Conservation (phyloP, 1,139 yeast genomes). For the Candida albicans region DNA sequence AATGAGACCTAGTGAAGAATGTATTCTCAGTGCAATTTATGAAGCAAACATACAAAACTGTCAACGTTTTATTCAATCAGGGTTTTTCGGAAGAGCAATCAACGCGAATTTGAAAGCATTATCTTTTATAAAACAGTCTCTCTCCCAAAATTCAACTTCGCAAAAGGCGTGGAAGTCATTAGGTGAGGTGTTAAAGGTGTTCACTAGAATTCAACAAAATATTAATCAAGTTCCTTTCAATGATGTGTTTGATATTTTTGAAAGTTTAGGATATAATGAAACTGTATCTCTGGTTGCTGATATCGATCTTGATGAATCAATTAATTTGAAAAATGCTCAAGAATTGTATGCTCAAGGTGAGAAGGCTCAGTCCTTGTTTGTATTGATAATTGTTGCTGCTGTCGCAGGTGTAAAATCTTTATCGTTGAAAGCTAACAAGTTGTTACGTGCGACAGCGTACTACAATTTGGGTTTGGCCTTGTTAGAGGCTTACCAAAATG, state of each 20-base stretch:
- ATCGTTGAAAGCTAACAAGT: conserved; percentile 41
- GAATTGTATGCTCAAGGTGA: conserved; percentile 16
- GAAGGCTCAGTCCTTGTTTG: conserved; percentile 21
- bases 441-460: conserved; percentile 58
- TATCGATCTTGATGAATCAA: conserved; percentile 8
- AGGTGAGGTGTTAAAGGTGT: conserved; percentile 50
- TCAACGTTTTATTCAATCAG: conserved; percentile 51
- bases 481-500: conserved; percentile 45
- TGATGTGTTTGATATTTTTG: conserved; percentile 34
- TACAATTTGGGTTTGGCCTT: conserved; percentile 74
- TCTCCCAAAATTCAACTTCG: conserved; percentile 34
- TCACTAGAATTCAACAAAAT: conserved; percentile 44
- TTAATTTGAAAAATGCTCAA: conserved; percentile 14
- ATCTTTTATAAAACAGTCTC: conserved; percentile 45
- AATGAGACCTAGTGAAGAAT: conserved; percentile 50
- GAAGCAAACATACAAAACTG: conserved; percentile 61
- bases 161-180: conserved; percentile 57
- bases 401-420: conserved; percentile 28
- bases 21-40: conserved; percentile 57
- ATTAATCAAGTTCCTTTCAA: conserved; percentile 46
- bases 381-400: conserved; percentile 29
- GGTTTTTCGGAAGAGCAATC: conserved; percentile 62
- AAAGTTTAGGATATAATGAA: conserved; percentile 4
- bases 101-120: conserved; percentile 48
- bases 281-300: conserved; percentile 3